A percentile compares a stretch with the other conserved stretches of the same genome.
Evolutionary conservation across 2,329 filamentous ascomycete species (phyloP).

Genomic region (Hawksworthiomyces lignivorus): DNA sequence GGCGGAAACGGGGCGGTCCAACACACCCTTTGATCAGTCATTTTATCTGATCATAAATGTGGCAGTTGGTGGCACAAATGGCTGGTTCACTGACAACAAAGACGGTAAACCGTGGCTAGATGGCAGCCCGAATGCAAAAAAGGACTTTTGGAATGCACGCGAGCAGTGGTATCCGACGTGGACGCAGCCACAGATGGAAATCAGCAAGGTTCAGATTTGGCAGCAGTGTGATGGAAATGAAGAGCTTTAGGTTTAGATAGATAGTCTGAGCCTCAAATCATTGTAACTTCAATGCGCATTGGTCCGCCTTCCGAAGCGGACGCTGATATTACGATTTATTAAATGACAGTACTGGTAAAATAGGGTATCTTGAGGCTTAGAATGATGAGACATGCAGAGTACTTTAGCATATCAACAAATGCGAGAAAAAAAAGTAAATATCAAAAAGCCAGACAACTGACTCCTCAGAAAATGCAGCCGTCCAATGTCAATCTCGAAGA

Average conservation of each 20-base stretch:
- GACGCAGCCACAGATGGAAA: conserved; percentile 58
- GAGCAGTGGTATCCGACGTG: conserved; percentile 64
- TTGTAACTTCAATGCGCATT: too few species aligned
- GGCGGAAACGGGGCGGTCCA: conserved; percentile 49
- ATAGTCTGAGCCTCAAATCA: too few species aligned
- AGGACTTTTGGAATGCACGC: conserved; percentile 68
- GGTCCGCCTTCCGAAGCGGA: too few species aligned
- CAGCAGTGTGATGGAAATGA: conserved; percentile 60
- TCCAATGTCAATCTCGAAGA: too few species aligned
- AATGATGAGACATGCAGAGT: too few species aligned
- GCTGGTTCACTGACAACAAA: conserved; percentile 72
- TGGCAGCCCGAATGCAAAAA: conserved; percentile 54
- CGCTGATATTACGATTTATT: too few species aligned
- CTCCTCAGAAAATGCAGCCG: too few species aligned
- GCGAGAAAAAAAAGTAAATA: too few species aligned
- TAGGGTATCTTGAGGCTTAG: too few species aligned
- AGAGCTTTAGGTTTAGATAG: conserved; percentile 38
- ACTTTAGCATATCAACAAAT: too few species aligned
- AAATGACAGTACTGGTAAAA: too few species aligned
- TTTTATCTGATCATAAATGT: conserved; percentile 74
- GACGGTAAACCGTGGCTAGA: conserved; percentile 76
- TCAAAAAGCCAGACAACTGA: too few species aligned
- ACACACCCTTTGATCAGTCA: conserved; percentile 66
- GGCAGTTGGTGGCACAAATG: conserved; percentile 69
- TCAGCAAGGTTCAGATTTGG: conserved; percentile 64